These are phyloP conservation scores for Xerocomellus amylosporus DNA, from an alignment of 768 basidiomycete species.

Conservation along the genomic window DNA sequence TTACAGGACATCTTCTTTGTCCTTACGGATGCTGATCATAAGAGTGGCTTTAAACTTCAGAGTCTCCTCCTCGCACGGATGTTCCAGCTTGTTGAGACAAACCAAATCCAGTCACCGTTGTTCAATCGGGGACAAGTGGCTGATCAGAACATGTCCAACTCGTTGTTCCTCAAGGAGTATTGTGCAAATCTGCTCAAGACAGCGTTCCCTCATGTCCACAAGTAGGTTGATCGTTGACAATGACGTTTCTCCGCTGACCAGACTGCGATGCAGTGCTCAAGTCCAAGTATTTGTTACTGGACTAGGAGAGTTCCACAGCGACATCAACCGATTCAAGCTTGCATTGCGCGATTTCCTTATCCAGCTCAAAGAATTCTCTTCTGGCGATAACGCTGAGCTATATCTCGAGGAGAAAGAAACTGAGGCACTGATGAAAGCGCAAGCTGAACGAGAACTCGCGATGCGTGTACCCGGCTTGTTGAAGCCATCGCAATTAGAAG, in stretches of 20 bases:
- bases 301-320: conserved; percentile 69
- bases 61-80: conserved; percentile 88
- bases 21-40: conserved; percentile 96
- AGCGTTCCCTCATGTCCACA: conserved; percentile 91
- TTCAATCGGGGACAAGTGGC: conserved; percentile 74
- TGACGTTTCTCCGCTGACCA: conserved; percentile 8
- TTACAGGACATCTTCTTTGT: conserved; percentile 97
- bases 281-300: conserved; percentile 66
- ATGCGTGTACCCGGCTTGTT: conserved; percentile 97
- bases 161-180: conserved; percentile 79
- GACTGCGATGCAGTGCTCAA: conserved; percentile 50
- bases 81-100: conserved; percentile 87
- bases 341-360: conserved; percentile 96
- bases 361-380: conserved; percentile 95
- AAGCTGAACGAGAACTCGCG: conserved; percentile 83
- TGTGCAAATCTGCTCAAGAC: conserved; percentile 80
- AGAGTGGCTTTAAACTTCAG: conserved; percentile 97
- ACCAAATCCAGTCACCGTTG: conserved; percentile 75
- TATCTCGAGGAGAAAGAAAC: conserved; percentile 94
- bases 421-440: conserved; percentile 71
- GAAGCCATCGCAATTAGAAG: conserved; percentile 92
- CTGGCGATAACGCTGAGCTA: conserved; percentile 84
- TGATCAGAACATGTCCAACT: conserved; percentile 72
- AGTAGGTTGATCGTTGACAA: conserved; percentile 44
- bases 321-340: conserved; percentile 89